Conservation (phyloP, 2,329 filamentous ascomycete genomes). For the Lachnellula occidentalis region DNA sequence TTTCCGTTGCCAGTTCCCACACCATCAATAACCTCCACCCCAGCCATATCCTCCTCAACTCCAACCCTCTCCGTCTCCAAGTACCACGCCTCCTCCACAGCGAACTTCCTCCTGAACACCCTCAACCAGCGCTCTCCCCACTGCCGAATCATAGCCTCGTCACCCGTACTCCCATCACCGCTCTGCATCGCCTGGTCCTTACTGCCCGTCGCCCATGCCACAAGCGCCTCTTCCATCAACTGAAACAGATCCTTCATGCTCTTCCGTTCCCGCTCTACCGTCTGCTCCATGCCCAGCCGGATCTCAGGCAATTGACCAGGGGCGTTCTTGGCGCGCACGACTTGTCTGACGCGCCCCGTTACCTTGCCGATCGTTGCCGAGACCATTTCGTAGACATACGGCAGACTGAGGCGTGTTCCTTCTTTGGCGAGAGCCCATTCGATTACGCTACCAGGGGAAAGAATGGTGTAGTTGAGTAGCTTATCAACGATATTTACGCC, state of each 20-base stretch:
- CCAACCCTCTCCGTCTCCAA: conserved; percentile 33
- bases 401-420: conserved; percentile 58
- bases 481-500: conserved; percentile 94
- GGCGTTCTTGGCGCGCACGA: conserved; percentile 59
- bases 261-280: conserved; percentile 61
- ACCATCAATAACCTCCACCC: background rate
- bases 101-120: conserved; percentile 74
- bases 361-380: conserved; percentile 87
- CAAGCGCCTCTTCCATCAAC: conserved; percentile 71
- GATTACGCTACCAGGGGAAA: conserved; percentile 78
- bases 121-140: conserved; percentile 87
- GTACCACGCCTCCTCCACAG: conserved; percentile 74
- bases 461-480: conserved; percentile 92
- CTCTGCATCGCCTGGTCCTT: conserved; percentile 72
- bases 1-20: background rate
- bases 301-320: conserved; percentile 48
- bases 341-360: conserved; percentile 76
- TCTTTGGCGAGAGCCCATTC: conserved; percentile 77
- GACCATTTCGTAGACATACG: conserved; percentile 85
- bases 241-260: conserved; percentile 76
- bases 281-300: conserved; percentile 50
- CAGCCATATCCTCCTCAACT: conserved; percentile 10
- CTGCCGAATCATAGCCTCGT: conserved; percentile 60
- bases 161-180: conserved; percentile 51
- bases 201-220: conserved; percentile 64